Percentiles rank a stretch among this genome's conserved stretches.
Conservation (phyloP, 2,329 filamentous ascomycete species). For the Trichophyton verrucosum region DNA sequence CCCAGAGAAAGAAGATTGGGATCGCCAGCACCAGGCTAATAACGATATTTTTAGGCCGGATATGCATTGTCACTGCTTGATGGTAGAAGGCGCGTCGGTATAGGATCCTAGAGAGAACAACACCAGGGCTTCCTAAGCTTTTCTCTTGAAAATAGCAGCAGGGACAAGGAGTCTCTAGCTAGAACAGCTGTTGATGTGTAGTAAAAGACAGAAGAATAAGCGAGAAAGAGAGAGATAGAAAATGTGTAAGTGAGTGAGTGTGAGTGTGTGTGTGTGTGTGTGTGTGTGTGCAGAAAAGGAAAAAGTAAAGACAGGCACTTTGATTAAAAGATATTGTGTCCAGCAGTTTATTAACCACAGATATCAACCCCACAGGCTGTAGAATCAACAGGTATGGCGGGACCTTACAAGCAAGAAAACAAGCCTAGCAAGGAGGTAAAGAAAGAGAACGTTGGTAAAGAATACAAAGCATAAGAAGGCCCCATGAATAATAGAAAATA, state of each 20-base stretch:
- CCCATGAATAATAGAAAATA: not conserved
- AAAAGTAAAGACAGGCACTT: not conserved
- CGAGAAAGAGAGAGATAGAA: too few species aligned
- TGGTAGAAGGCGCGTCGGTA: not conserved
- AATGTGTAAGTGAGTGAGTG: too few species aligned
- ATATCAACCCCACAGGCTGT: not conserved
- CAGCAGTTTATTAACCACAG: not conserved
- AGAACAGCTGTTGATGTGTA: not conserved
- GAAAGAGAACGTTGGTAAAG: not conserved
- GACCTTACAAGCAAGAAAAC: not conserved
- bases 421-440: not conserved
- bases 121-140: not conserved
- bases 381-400: not conserved
- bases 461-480: not conserved
- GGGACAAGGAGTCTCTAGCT: not conserved
- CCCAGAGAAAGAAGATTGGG: slow-evolving; percentile 31
- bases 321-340: not conserved
- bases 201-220: not conserved
- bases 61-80: slow-evolving; percentile 13
- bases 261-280: not conserved
- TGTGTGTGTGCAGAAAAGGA: not conserved
- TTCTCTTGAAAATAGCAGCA: not conserved
- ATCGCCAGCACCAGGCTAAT: slow-evolving; percentile 28
- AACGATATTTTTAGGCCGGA: slow-evolving; percentile 23
- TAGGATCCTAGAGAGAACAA: not conserved